A percentile compares a stretch with the other conserved stretches of the same genome.
phyloP scores from a whole-genome alignment of 2,329 filamentous ascomycete species.

The Ophiostoma himal-ulmi region DNA sequence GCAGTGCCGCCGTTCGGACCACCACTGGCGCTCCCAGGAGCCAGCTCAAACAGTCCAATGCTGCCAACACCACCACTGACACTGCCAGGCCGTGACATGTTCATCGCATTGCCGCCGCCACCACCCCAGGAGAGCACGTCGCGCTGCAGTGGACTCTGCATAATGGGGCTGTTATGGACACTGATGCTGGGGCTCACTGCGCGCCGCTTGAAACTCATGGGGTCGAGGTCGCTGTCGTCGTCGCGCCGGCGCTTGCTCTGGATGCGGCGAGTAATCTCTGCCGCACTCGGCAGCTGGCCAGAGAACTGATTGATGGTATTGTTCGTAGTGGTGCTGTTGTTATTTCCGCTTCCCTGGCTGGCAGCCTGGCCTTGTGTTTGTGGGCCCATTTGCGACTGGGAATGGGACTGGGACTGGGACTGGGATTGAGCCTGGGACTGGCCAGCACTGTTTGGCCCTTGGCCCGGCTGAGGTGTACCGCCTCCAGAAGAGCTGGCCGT shows the following conservation, averaged over 20 bases:
- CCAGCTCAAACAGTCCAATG: slow-evolving; percentile 29
- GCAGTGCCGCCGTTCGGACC: slow-evolving; percentile 26
- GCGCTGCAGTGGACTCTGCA: slow-evolving; percentile 75
- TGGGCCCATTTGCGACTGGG: background rate
- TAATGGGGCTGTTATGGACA: slow-evolving; percentile 79
- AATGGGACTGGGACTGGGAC: background rate
- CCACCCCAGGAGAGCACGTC: slow-evolving; percentile 68
- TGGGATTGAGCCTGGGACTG: background rate
- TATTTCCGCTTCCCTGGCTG: background rate
- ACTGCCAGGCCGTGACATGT: slow-evolving; percentile 45
- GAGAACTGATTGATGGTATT: slow-evolving; percentile 10
- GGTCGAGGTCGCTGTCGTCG: slow-evolving; percentile 80
- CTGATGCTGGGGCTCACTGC: slow-evolving; percentile 90
- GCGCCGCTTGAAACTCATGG: slow-evolving; percentile 78
- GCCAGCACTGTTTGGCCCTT: background rate
- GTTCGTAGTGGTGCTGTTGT: background rate
- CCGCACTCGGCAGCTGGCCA: slow-evolving; percentile 53
- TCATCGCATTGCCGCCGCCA: slow-evolving; percentile 40
- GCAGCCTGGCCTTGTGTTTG: background rate
- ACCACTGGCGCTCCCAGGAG: slow-evolving; percentile 30
- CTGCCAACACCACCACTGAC: slow-evolving; percentile 29
- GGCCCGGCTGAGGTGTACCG: slow-evolving; percentile 37
- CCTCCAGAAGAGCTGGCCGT: slow-evolving; percentile 33
- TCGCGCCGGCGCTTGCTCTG: slow-evolving; percentile 70
- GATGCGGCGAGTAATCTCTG: slow-evolving; percentile 71